A percentile compares a stretch with the other conserved stretches of the same genome.
Evolutionary conservation across 495 filamentous ascomycete genomes (phyloP).

Genomic region (Trichocladium uniseriatum): DNA sequence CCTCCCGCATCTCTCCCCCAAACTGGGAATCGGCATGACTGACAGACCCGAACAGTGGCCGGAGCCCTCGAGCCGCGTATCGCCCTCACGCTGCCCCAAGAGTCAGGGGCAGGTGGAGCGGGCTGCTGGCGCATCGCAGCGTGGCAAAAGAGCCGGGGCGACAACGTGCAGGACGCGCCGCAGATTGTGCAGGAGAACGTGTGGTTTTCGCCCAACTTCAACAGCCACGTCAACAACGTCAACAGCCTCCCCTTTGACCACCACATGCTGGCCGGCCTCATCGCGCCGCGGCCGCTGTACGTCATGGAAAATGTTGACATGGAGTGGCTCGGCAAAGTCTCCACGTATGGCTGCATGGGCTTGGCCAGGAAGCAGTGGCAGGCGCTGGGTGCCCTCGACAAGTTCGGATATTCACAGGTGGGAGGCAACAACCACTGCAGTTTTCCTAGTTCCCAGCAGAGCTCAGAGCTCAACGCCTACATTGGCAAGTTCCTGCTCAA

Average conservation of each 20-base stretch:
- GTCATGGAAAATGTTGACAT: constrained; percentile 44
- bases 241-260: constrained; percentile 40
- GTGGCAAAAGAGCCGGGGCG: constrained; percentile 31
- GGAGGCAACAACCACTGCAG: constrained; percentile 45
- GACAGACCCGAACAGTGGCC: no score
- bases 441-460: constrained; percentile 37
- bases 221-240: constrained; percentile 32
- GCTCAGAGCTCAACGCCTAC: constrained; percentile 45
- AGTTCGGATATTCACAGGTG: constrained; percentile 45
- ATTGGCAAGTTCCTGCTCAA: constrained; percentile 45
- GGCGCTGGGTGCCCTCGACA: constrained; percentile 37
- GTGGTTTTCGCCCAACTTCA: constrained; percentile 41
- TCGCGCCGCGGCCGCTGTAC: constrained; percentile 38
- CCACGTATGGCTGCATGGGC: constrained; percentile 47
- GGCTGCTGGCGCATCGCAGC: constrained; percentile 46
- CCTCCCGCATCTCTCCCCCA: no score
- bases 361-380: constrained; percentile 42
- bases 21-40: no score
- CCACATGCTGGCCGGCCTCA: constrained; percentile 40
- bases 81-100: constrained; percentile 44
- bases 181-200: constrained; percentile 44
- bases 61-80: constrained; percentile 43
- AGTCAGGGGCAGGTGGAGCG: constrained; percentile 41
- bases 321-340: constrained; percentile 45
- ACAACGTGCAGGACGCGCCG: constrained; percentile 42